Base-by-base conservation (phyloP, 345 rosid species). In the Cardamine occulta region DNA sequence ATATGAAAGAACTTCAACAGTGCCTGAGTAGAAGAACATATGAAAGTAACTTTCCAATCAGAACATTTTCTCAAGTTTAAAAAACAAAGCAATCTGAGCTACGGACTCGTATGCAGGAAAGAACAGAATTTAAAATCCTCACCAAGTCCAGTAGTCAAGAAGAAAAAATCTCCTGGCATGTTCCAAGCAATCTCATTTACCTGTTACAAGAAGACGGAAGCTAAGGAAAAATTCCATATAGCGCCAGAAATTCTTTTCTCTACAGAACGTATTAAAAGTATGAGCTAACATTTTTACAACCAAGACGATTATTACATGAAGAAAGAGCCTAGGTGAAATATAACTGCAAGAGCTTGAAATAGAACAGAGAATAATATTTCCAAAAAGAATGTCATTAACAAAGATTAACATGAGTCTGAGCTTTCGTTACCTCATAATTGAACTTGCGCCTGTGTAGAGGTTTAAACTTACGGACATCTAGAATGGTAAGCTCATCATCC, bases 131-230 rank as follows among this genome's bases (percentile, higher is more conserved):
- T 35, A 44, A 21, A 72, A 72, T 74, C 65, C 86, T 82, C 73
- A 92, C 98, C 99, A 81, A 88, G 89, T 75, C 98, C 98, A 54
- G 98, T 95, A 1, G 97, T 95, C 85, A 95, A 80, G 85, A 95
- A 87, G 88, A 93, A 93, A 82, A 86, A 84, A 79, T 93, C 97
- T 77, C 99, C 96, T 8, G 96, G 84, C 86, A 84, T 91, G 84
- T 95, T 85, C 99, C 99, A 95, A 63, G 98, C 96, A 80, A 95
- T 95, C 82, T 95, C 99, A 82, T 95, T 95, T 24, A 95, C 99
- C 98, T 95, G 77, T 70, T 66, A 63, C 40, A 73, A 70, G 56
- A 62, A 63, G 28, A 39, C 8, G 7, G 44, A 68, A 59, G 24
- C 26, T 63, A 65, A 56, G 26, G 26, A 21, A 68, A 67, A n/a